phyloP scores from a whole-genome alignment of 2,329 filamentous ascomycete genomes.

The Aspergillus flavus region DNA sequence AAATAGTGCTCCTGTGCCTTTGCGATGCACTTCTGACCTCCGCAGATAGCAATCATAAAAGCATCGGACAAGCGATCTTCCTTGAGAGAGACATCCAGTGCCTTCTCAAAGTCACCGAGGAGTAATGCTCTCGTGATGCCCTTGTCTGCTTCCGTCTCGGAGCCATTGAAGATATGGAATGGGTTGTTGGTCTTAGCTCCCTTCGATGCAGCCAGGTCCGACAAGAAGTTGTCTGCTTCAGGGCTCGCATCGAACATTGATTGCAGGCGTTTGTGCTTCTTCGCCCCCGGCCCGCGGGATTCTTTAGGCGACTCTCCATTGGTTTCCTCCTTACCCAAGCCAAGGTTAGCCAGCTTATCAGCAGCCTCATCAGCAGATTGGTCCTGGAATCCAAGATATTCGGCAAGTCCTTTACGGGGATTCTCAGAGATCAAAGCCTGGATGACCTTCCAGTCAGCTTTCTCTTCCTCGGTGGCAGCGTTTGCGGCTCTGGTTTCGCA shows the following conservation, averaged over 20 bases:
- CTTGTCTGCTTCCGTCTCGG: constrained; percentile 82
- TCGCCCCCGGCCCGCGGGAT: constrained; percentile 49
- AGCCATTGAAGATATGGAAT: constrained; percentile 83
- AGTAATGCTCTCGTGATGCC: constrained; percentile 85
- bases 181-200: constrained; percentile 91
- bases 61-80: constrained; percentile 92
- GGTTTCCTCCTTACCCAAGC: constrained; percentile 42
- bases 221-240: constrained; percentile 83
- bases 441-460: constrained; percentile 93
- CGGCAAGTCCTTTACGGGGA: constrained; percentile 80
- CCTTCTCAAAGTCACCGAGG: constrained; percentile 86
- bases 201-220: constrained; percentile 82
- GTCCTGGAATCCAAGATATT: constrained; percentile 85
- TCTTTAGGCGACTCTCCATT: constrained; percentile 53
- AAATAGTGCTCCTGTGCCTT: constrained; percentile 93
- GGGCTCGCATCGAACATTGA: constrained; percentile 77
- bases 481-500: constrained; percentile 76
- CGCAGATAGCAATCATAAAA: constrained; percentile 96
- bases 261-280: constrained; percentile 66
- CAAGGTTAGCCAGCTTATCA: constrained; percentile 46
- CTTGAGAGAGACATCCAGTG: constrained; percentile 83
- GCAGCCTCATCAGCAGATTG: constrained; percentile 52
- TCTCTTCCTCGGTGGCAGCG: constrained; percentile 85
- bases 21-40: constrained; percentile 88
- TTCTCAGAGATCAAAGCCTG: constrained; percentile 83